A percentile compares a stretch with the other conserved stretches of the same genome.
Conservation (phyloP, 768 basidiomycete species). For the Suillus subalutaceus region DNA sequence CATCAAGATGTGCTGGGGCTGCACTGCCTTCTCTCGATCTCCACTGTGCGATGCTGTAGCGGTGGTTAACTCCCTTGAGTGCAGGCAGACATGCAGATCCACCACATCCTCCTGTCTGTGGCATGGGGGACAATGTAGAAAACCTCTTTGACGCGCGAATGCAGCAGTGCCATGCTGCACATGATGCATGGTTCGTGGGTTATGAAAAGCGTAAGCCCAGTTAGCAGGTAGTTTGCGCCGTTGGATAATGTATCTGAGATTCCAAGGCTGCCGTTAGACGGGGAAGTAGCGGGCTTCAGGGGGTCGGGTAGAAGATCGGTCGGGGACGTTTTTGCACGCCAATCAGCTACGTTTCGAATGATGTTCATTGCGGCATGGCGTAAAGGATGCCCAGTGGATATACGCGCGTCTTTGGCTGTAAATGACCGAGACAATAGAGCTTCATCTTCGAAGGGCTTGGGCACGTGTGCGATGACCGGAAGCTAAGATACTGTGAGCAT, state of each 20-base stretch:
- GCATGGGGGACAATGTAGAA: conserved; percentile 76
- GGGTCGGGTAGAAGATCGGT: background rate
- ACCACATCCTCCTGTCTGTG: conserved; percentile 85
- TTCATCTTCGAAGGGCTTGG: conserved; percentile 49
- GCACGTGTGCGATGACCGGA: conserved; percentile 75
- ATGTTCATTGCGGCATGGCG: conserved; percentile 84
- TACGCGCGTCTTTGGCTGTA: conserved; percentile 71
- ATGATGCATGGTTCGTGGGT: conserved; percentile 98
- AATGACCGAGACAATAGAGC: conserved; percentile 38
- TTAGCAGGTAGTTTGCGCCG: conserved; percentile 86
- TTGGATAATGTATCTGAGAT: conserved; percentile 43
- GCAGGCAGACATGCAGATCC: conserved; percentile 74
- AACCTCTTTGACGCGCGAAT: conserved; percentile 91
- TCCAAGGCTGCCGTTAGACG: background rate
- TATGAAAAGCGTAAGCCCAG: conserved; percentile 79
- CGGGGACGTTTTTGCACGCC: conserved; percentile 37
- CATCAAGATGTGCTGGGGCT: conserved; percentile 19
- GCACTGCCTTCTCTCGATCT: conserved; percentile 25
- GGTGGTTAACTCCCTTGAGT: conserved; percentile 87
- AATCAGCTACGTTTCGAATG: conserved; percentile 66
- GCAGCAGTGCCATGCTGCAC: conserved; percentile 96
- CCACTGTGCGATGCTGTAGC: conserved; percentile 78
- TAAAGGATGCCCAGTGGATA: conserved; percentile 71
- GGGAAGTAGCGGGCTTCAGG: background rate
- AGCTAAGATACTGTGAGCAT: conserved; percentile 44